Evolutionary conservation across 805 yeast species (phyloP), one percentile per base, ranked within the genome.

Genomic region (Candida oleophila): DNA sequence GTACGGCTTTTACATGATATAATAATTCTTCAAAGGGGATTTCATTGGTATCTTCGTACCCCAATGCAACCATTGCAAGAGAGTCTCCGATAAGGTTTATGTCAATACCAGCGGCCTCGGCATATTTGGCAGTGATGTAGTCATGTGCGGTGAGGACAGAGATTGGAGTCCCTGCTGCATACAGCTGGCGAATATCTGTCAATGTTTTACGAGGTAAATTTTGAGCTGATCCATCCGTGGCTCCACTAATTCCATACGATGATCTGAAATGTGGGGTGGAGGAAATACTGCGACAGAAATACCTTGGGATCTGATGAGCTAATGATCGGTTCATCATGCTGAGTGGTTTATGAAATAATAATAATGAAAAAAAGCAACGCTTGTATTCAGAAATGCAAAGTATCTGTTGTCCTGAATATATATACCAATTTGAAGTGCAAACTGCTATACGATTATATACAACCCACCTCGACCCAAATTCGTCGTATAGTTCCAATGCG

Each of bases 81-180:
- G 97, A 91, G 64, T 92, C 99, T 2, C 99, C 99, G 3, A 92
- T 83, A 2, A 92, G 73, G 4, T 84, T 73, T 48, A 84, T 74
- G 55, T 92, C 97, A 2, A 82, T 74, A 0, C 78, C 76, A 0
- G 91, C 80, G 15, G 73, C 63, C 20, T 85, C 83, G 0, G 90
- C 95, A 55, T 86, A 71, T 25, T 73, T 69, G 0, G 83, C 94
- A 0, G 96, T 83, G 15, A 91, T 81, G 57, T 74, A 85, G 60
- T 92, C 98, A 62, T 92, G 89, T 0, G 96, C 96, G 0, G 99
- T 92, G n/a, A 90, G 69, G 61, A 69, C 62, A 3, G 74, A 59
- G 11, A 68, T 67, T 8, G 74, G 69, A 30, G 50, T 56, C 19
- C 60, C 55, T 2, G 39, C n/a, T 18, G 42, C 28, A 44, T 61